These are phyloP conservation scores for Durusdinium trenchii DNA, from an alignment of 73 alveolate species.

Conservation along the genomic window DNA sequence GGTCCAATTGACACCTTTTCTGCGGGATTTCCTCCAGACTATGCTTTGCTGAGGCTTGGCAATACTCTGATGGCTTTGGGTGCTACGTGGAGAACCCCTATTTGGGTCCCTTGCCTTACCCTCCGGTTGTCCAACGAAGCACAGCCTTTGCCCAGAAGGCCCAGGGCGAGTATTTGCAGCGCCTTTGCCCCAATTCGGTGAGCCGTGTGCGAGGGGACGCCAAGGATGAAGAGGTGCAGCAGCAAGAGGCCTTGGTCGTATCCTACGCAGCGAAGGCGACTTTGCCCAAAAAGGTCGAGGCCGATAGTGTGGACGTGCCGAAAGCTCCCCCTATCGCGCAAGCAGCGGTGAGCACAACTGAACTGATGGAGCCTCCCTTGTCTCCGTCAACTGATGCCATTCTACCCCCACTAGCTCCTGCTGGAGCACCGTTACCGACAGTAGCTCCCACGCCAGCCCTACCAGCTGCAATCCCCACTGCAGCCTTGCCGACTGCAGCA, in stretches of 20 bases:
- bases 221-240: not conserved
- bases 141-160: slow-evolving; percentile 66
- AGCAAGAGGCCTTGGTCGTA: not conserved
- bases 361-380: not conserved
- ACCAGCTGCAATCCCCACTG: not conserved
- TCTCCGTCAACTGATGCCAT: slow-evolving; percentile 33
- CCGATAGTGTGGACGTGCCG: too few species aligned
- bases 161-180: slow-evolving; percentile 71
- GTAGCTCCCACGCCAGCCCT: not conserved
- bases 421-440: not conserved
- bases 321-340: too few species aligned
- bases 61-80: slow-evolving; percentile 33
- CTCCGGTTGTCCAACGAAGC: slow-evolving; percentile 29
- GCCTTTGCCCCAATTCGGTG: slow-evolving; percentile 12
- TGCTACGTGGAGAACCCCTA: slow-evolving; percentile 70
- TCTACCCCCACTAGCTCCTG: not conserved
- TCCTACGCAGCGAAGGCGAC: too few species aligned
- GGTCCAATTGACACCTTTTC: too few species aligned
- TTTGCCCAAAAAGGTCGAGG: too few species aligned
- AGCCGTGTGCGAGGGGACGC: slow-evolving; percentile 51
- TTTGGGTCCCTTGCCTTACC: slow-evolving; percentile 55
- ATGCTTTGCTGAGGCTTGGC: slow-evolving; percentile 86
- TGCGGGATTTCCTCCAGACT: too few species aligned
- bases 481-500: not conserved
- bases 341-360: too few species aligned